phyloP scores from a whole-genome alignment of 1,139 yeast genomes.

The Saccharomyces hybrid region DNA sequence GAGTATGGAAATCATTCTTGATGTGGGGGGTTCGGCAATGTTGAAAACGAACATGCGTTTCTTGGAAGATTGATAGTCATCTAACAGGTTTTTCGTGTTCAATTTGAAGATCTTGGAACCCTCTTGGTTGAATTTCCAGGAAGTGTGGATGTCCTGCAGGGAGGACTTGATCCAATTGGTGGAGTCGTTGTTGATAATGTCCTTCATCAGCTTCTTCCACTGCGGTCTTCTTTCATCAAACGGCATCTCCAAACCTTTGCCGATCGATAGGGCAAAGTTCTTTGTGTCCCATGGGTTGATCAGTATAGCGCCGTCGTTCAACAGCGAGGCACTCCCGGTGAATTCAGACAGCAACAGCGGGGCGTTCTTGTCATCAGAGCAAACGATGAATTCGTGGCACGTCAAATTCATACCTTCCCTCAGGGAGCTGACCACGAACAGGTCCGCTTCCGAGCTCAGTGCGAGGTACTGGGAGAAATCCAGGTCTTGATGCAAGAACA shows the following conservation, averaged over 20 bases:
- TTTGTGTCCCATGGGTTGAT: constrained; percentile 88
- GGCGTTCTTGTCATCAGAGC: constrained; percentile 63
- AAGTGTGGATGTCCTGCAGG: constrained; percentile 42
- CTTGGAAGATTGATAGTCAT: constrained; percentile 30
- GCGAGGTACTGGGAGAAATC: constrained; percentile 87
- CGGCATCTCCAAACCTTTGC: constrained; percentile 56
- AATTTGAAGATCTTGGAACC: constrained; percentile 35
- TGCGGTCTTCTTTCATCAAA: constrained; percentile 48
- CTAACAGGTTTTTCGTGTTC: constrained; percentile 37
- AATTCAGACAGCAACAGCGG: constrained; percentile 87
- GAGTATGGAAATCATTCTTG: constrained; percentile 44
- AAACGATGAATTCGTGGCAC: constrained; percentile 85
- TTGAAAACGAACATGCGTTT: constrained; percentile 51
- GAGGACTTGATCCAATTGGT: constrained; percentile 65
- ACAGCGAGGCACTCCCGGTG: constrained; percentile 82
- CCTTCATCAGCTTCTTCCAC: constrained; percentile 55
- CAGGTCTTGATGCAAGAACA: constrained; percentile 77
- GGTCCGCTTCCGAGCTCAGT: constrained; percentile 74
- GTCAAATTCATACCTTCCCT: constrained; percentile 96
- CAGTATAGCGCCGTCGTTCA: constrained; percentile 63
- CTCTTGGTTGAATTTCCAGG: constrained; percentile 57
- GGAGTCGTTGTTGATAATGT: constrained; percentile 62
- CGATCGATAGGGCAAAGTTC: constrained; percentile 56
- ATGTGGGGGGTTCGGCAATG: constrained; percentile 42
- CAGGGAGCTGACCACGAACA: constrained; percentile 80